Evolutionary conservation across 768 basidiomycete genomes (phyloP).

Genomic region (Candolleomyces eurysporus): DNA sequence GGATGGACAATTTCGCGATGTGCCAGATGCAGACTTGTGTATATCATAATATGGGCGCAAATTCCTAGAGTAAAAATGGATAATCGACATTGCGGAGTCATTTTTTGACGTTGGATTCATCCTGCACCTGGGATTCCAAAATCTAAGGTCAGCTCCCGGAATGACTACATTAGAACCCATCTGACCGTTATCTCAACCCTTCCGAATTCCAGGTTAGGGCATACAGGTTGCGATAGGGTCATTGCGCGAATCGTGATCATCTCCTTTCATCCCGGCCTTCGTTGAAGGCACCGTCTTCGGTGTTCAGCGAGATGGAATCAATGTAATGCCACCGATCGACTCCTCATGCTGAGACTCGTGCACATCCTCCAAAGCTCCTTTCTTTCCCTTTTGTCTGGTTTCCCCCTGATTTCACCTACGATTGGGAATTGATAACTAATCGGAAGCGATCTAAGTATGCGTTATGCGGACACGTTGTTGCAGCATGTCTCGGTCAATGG

Average conservation of each 20-base stretch:
- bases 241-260: too few relatives aligned
- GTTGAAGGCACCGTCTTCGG: too few relatives aligned
- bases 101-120: not conserved
- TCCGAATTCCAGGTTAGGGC: not conserved
- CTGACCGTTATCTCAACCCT: not conserved
- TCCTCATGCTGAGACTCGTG: not conserved
- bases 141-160: not conserved
- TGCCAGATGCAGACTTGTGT: not conserved
- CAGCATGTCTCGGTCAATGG: slow-evolving; percentile 9
- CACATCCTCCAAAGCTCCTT: not conserved
- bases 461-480: slow-evolving; percentile 9
- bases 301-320: not conserved
- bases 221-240: too few relatives aligned
- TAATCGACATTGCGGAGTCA: not conserved
- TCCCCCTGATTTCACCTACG: not conserved
- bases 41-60: not conserved
- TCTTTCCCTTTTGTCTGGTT: not conserved
- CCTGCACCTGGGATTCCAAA: not conserved
- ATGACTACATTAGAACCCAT: not conserved
- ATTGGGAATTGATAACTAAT: not conserved
- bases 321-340: not conserved
- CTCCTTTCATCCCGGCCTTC: too few relatives aligned
- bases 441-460: slow-evolving; percentile 1
- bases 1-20: slow-evolving; percentile 62
- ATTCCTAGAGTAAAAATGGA: not conserved